A percentile compares a stretch with the other conserved stretches of the same genome.
These are phyloP conservation scores for Boletus tylopilopsis DNA, from an alignment of 768 basidiomycete species.

Conservation along the genomic window DNA sequence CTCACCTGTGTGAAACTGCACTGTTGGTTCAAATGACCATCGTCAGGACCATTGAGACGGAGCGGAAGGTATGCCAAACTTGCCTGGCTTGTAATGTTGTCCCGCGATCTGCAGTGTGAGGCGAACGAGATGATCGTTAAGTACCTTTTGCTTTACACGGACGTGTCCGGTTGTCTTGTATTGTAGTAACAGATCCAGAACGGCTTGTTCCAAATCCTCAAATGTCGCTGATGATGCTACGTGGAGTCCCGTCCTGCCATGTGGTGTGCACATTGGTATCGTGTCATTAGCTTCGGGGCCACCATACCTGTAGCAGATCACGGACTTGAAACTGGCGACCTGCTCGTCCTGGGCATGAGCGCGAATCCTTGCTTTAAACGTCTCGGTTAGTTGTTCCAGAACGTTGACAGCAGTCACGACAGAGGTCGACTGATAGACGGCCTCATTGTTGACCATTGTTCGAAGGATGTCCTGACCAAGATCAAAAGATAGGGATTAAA, in stretches of 20 bases:
- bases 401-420: constrained; percentile 4
- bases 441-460: constrained; percentile 19
- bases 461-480: constrained; percentile 7
- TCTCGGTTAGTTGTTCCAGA: constrained; percentile 29
- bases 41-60: neutral
- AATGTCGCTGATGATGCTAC: constrained; percentile 33
- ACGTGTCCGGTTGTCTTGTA: constrained; percentile 38
- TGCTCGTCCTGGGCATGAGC: constrained; percentile 39
- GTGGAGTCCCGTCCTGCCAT: constrained; percentile 57
- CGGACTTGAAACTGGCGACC: constrained; percentile 72
- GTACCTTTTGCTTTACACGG: constrained; percentile 53
- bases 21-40: constrained; percentile 32
- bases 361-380: constrained; percentile 36
- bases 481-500: constrained; percentile 2
- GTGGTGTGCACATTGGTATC: neutral
- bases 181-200: constrained; percentile 32
- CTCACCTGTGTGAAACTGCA: constrained; percentile 75
- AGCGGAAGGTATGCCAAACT: neutral
- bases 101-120: constrained; percentile 52
- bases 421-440: constrained; percentile 13
- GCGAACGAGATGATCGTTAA: constrained; percentile 68
- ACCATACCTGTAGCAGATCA: constrained; percentile 57
- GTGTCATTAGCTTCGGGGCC: neutral
- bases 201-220: constrained; percentile 28
- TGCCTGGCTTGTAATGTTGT: constrained; percentile 56